A percentile compares a stretch with the other conserved stretches of the same genome.
Conservation (phyloP, 371 early-diverging fungal genomes). For the Synchytrium microbalum region DNA sequence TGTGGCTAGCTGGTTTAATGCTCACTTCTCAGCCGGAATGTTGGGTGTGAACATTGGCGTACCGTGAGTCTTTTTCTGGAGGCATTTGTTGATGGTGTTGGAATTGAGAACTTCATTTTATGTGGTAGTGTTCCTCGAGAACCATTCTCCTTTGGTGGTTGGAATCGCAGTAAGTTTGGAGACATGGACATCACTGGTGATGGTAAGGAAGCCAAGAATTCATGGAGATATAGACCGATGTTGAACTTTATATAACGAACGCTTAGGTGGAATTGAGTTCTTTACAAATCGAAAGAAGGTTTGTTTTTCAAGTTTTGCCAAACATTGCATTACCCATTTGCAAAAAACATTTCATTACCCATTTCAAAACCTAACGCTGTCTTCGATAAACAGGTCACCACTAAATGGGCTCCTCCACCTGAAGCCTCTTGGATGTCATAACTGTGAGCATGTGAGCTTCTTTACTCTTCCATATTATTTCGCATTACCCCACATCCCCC, state of each 20-base stretch:
- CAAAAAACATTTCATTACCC: too few relatives aligned
- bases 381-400: too few relatives aligned
- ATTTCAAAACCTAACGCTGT: too few relatives aligned
- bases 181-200: conserved; percentile 66
- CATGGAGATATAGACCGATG: background rate
- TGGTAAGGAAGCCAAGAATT: conserved; percentile 38
- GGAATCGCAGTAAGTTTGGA: conserved; percentile 55
- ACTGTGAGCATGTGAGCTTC: too few relatives aligned
- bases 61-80: conserved; percentile 48
- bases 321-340: too few relatives aligned
- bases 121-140: conserved; percentile 43
- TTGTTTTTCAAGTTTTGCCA: too few relatives aligned
- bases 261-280: conserved; percentile 37
- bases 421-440: too few relatives aligned
- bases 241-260: background rate
- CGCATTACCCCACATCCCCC: too few relatives aligned
- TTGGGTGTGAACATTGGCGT: conserved; percentile 70
- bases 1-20: conserved; percentile 52
- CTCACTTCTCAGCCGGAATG: conserved; percentile 62
- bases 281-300: conserved; percentile 58
- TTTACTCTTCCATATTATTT: too few relatives aligned
- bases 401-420: too few relatives aligned
- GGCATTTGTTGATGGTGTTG: conserved; percentile 6
- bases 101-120: conserved; percentile 14
- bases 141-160: conserved; percentile 72